These are phyloP conservation scores for Selaginella moellendorffii DNA, from an alignment of 75 land plant species.

Conservation along the genomic window DNA sequence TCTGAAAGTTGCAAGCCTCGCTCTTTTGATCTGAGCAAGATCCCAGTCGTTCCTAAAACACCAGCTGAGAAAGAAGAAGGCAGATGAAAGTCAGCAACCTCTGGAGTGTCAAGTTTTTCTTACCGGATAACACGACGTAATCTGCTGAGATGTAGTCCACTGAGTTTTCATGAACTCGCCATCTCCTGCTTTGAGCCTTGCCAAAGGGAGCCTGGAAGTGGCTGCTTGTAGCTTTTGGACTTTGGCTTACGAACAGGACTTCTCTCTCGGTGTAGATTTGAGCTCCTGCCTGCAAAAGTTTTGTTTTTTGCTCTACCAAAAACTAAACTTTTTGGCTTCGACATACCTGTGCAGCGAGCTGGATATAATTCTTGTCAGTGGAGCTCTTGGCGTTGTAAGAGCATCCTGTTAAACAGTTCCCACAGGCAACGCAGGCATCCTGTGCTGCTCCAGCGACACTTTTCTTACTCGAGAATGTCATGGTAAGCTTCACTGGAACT, in stretches of 20 bases:
- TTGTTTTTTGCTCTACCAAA: too few relatives aligned
- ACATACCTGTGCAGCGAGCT: slow-evolving; percentile 27
- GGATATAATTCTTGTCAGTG: slow-evolving; percentile 32
- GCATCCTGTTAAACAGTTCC: slow-evolving; percentile 36
- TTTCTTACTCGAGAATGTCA: slow-evolving; percentile 18
- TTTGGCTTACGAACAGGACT: slow-evolving; percentile 20
- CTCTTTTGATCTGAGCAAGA: too few relatives aligned
- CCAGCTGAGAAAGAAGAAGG: slow-evolving; percentile 28
- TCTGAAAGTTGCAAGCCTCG: slow-evolving; percentile 31
- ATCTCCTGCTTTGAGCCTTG: slow-evolving; percentile 15
- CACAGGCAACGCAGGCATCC: slow-evolving; percentile 25
- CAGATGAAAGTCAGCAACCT: too few relatives aligned
- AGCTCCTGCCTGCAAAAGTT: slow-evolving; percentile 37
- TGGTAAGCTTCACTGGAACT: slow-evolving; percentile 14
- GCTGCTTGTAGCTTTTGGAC: too few relatives aligned
- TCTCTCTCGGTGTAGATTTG: slow-evolving; percentile 19
- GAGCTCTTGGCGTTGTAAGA: slow-evolving; percentile 40
- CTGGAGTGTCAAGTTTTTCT: too few relatives aligned
- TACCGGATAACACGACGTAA: slow-evolving; percentile 39
- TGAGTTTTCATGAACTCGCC: slow-evolving; percentile 31
- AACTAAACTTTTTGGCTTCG: background rate
- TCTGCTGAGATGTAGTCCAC: slow-evolving; percentile 23
- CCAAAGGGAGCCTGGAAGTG: too few relatives aligned
- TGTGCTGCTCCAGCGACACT: background rate
- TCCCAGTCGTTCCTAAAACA: slow-evolving; percentile 33